These are phyloP conservation scores for Linnemannia exigua DNA, from an alignment of 192 early-diverging fungal genomes.

Conservation along the genomic window DNA sequence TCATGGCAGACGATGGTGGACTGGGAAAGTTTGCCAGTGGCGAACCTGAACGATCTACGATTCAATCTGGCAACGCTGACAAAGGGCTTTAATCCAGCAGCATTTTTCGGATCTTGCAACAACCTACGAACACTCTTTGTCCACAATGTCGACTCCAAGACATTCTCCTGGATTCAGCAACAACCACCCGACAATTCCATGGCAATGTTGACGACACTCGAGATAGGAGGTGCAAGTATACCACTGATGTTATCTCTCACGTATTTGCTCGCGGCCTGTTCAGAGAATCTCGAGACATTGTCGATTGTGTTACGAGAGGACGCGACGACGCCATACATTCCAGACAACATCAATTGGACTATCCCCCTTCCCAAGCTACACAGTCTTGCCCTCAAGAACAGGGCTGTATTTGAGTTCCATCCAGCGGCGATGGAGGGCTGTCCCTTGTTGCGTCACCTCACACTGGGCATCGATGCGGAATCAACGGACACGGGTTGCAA, in stretches of 20 bases:
- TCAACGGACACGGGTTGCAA: background rate
- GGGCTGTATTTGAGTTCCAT: slow-evolving; percentile 13
- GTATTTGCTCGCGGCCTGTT: background rate
- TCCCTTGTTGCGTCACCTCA: background rate
- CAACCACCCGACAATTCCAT: background rate
- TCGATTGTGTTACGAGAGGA: slow-evolving; percentile 8
- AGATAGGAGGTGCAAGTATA: slow-evolving; percentile 1
- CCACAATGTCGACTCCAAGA: background rate
- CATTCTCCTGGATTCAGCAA: slow-evolving; percentile 6
- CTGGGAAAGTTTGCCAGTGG: background rate
- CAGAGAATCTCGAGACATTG: background rate
- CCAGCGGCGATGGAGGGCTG: background rate
- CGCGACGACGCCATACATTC: background rate
- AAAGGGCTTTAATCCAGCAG: background rate
- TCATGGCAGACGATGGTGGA: background rate
- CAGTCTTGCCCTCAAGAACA: slow-evolving; percentile 15
- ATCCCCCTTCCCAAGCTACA: background rate
- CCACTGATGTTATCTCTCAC: background rate
- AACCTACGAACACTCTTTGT: background rate
- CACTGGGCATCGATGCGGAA: background rate
- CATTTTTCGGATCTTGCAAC: background rate
- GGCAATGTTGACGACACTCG: slow-evolving; percentile 1
- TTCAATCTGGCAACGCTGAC: background rate
- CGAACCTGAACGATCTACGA: background rate
- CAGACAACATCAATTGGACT: background rate